phyloP scores from a whole-genome alignment of 1,284 basidiomycete genomes.

The Leccinum huronense region DNA sequence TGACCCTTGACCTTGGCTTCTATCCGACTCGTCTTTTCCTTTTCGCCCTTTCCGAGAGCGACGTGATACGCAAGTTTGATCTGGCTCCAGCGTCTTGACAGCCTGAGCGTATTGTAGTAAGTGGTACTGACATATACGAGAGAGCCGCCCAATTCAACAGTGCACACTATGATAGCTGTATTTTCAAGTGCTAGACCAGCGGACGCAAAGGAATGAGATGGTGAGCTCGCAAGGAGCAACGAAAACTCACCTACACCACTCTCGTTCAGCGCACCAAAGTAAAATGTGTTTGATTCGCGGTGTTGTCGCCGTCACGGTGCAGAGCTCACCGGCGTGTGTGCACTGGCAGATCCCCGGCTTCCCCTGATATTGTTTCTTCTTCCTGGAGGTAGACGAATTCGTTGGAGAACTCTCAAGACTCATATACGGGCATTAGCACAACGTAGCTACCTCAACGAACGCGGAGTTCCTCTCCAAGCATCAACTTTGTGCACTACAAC shows the following conservation, averaged over 20 bases:
- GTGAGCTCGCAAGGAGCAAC: too few species aligned
- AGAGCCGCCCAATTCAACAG: too few species aligned
- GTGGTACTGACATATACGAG: too few species aligned
- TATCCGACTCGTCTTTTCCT: too few species aligned
- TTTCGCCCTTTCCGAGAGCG: too few species aligned
- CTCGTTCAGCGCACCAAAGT: constrained; percentile 82
- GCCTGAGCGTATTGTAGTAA: too few species aligned
- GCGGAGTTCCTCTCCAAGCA: constrained; percentile 54
- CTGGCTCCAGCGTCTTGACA: too few species aligned
- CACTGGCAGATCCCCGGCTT: constrained; percentile 66
- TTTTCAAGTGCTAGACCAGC: too few species aligned
- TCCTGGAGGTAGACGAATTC: constrained; percentile 62
- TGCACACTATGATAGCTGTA: too few species aligned
- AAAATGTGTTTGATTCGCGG: constrained; percentile 50
- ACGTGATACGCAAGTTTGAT: too few species aligned
- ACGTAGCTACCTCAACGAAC: constrained; percentile 63
- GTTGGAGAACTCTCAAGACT: constrained; percentile 70
- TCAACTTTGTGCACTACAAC: constrained; percentile 77
- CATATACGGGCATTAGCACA: constrained; percentile 85
- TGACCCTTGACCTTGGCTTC: too few species aligned
- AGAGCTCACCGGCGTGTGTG: constrained; percentile 4
- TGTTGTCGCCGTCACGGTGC: constrained; percentile 10
- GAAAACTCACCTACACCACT: constrained; percentile 83
- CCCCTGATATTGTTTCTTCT: constrained; percentile 67
- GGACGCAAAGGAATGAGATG: too few species aligned